phyloP scores from a whole-genome alignment of 1,139 yeast genomes.

The Scheffersomyces lignicola region DNA sequence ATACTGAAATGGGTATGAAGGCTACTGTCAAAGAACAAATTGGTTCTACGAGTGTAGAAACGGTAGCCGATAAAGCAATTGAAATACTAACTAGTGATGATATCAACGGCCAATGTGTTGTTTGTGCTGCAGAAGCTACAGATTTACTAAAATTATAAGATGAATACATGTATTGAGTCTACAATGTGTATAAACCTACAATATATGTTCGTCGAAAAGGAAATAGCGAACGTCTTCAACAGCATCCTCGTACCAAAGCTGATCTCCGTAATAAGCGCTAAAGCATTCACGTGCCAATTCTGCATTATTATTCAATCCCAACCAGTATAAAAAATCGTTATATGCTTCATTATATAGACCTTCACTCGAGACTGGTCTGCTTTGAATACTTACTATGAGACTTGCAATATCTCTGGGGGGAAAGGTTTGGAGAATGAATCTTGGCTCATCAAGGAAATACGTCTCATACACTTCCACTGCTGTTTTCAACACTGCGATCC shows the following conservation, averaged over 20 bases:
- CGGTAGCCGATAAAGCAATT: conserved; percentile 29
- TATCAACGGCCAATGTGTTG: conserved; percentile 42
- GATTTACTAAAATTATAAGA: background rate
- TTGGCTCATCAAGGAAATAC: conserved; percentile 9
- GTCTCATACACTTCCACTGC: conserved; percentile 8
- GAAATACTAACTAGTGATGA: conserved; percentile 29
- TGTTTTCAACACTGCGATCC: conserved; percentile 6
- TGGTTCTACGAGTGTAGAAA: conserved; percentile 15
- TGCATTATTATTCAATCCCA: conserved; percentile 5
- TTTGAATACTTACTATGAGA: background rate
- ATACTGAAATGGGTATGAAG: conserved; percentile 67
- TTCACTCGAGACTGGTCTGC: background rate
- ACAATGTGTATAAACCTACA: too few species aligned
- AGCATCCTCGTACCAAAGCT: conserved; percentile 4
- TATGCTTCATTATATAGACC: background rate
- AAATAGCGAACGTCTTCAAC: conserved; percentile 6
- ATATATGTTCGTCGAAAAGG: conserved; percentile 8
- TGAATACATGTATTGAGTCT: background rate
- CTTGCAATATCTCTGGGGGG: background rate
- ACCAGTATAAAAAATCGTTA: conserved; percentile 17
- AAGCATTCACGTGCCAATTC: conserved; percentile 13
- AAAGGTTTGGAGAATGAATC: background rate
- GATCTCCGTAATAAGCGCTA: conserved; percentile 12
- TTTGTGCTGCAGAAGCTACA: conserved; percentile 5
- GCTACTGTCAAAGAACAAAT: conserved; percentile 23